These are phyloP conservation scores for Gelatoporia subvermispora DNA, from an alignment of 768 basidiomycete genomes.

Conservation along the genomic window DNA sequence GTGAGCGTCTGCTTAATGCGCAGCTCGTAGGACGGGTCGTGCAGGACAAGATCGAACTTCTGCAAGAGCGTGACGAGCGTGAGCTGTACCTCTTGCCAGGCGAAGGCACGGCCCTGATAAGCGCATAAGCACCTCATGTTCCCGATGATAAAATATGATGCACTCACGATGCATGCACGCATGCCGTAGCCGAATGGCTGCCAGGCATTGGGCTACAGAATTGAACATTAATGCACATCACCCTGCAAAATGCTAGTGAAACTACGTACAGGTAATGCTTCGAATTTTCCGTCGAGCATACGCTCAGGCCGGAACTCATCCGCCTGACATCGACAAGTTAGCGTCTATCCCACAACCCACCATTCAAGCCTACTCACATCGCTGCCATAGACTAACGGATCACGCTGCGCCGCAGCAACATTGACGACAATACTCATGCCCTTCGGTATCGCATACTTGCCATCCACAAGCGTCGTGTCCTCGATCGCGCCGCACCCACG, in stretches of 20 bases:
- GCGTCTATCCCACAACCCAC: slow-evolving; percentile 41
- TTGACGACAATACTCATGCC: slow-evolving; percentile 26
- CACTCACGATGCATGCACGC: slow-evolving; percentile 18
- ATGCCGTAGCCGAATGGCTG: slow-evolving; percentile 31
- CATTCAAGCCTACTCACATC: slow-evolving; percentile 40
- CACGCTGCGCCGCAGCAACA: slow-evolving; percentile 30
- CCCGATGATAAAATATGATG: neutral
- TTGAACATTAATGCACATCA: neutral
- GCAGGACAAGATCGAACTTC: slow-evolving; percentile 39
- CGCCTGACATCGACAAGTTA: slow-evolving; percentile 13
- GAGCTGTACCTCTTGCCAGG: slow-evolving; percentile 42
- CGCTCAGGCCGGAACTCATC: slow-evolving; percentile 41
- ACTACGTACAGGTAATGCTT: slow-evolving; percentile 34
- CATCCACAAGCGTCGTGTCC: slow-evolving; percentile 33
- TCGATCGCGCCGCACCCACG: slow-evolving; percentile 30
- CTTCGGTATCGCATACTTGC: slow-evolving; percentile 36
- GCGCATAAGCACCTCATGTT: neutral
- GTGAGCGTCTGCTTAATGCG: slow-evolving; percentile 41
- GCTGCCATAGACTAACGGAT: slow-evolving; percentile 41
- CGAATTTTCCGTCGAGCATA: slow-evolving; percentile 46
- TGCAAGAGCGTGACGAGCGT: slow-evolving; percentile 39
- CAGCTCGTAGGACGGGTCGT: slow-evolving; percentile 39
- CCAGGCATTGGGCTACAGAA: slow-evolving; percentile 35
- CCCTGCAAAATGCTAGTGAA: neutral
- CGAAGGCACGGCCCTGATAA: slow-evolving; percentile 35